These are phyloP conservation scores for Giardia duodenalis DNA, from an alignment of 208 protist species.

Conservation along the genomic window DNA sequence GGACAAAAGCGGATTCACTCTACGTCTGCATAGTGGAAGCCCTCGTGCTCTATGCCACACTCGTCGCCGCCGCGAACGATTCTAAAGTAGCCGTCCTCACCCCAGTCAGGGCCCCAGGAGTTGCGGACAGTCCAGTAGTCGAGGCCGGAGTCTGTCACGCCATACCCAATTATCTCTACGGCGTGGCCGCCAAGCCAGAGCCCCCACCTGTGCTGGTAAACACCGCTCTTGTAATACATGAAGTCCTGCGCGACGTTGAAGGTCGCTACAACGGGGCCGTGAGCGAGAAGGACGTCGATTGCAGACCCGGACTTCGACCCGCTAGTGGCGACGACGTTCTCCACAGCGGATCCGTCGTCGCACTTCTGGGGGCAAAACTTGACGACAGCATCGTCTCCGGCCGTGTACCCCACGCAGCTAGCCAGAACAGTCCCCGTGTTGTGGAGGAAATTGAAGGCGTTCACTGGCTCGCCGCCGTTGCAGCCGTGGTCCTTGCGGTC, in stretches of 20 bases:
- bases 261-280: background rate
- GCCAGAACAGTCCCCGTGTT: background rate
- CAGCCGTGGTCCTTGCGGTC: background rate
- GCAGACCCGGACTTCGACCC: background rate
- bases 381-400: background rate
- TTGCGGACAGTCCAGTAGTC: conserved; percentile 41
- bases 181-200: background rate
- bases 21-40: too few relatives aligned
- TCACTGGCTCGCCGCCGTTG: background rate
- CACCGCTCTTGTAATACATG: background rate
- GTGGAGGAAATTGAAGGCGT: background rate
- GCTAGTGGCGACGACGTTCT: background rate
- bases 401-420: background rate
- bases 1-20: too few relatives aligned
- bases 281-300: background rate
- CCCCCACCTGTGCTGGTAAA: background rate
- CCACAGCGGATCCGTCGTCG: background rate
- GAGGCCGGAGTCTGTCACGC: conserved; percentile 1
- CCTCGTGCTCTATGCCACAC: conserved; percentile 37
- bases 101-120: conserved; percentile 43
- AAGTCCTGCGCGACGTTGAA: background rate
- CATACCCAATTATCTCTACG: background rate
- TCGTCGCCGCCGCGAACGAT: conserved; percentile 41
- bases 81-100: conserved; percentile 37
- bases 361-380: background rate